Percentiles rank a stretch among this genome's conserved stretches.
Conservation (phyloP, 257 asterid genomes). For the Forsythia viridissima region DNA sequence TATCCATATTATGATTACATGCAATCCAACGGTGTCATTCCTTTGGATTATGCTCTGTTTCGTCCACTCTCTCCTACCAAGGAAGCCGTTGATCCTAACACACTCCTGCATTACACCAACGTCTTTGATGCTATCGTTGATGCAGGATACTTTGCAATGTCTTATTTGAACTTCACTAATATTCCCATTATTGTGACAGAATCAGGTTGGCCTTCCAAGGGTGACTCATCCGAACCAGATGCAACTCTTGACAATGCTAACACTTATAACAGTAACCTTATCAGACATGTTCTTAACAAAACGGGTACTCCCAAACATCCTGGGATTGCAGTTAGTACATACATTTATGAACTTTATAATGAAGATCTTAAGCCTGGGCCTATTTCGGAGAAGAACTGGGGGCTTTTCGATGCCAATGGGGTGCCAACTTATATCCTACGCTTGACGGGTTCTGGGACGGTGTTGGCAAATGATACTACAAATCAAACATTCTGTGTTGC, state of each 20-base stretch:
- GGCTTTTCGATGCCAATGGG: constrained; percentile 77
- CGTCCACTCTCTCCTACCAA: constrained; percentile 83
- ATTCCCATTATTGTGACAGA: constrained; percentile 73
- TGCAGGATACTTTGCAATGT: constrained; percentile 89
- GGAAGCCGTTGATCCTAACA: constrained; percentile 87
- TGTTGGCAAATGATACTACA: constrained; percentile 83
- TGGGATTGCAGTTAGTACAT: constrained; percentile 77
- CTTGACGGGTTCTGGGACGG: constrained; percentile 75
- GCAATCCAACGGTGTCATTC: constrained; percentile 67
- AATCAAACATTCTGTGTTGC: constrained; percentile 86
- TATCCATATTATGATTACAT: constrained; percentile 82
- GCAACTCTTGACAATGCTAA: constrained; percentile 79
- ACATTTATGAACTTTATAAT: constrained; percentile 81
- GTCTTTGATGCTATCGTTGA: constrained; percentile 92
- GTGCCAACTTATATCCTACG: constrained; percentile 66
- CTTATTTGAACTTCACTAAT: constrained; percentile 71
- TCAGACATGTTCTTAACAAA: constrained; percentile 65
- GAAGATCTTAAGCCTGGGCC: constrained; percentile 81
- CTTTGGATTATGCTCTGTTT: constrained; percentile 83
- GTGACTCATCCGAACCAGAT: constrained; percentile 67
- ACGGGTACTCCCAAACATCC: constrained; percentile 97
- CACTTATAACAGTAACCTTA: constrained; percentile 86
- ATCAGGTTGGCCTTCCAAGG: constrained; percentile 98
- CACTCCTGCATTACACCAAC: constrained; percentile 88
- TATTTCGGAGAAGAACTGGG: constrained; percentile 89